Conservation (phyloP, 179 eudicot species). For the Actinidia arguta region DNA sequence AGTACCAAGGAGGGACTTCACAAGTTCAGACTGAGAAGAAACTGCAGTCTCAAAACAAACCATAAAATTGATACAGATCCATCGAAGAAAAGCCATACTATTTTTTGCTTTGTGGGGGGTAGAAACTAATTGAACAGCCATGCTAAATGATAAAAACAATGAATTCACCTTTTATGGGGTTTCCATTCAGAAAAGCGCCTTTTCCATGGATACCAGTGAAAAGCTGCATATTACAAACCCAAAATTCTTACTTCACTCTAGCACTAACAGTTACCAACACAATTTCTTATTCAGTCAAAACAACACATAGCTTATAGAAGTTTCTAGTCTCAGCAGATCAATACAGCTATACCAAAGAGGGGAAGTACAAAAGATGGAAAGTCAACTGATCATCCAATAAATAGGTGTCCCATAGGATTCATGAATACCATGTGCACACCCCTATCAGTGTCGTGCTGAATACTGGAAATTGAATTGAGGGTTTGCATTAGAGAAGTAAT, state of each 20-base stretch:
- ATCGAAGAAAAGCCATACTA: conserved; percentile 5
- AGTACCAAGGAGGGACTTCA: conserved; percentile 76
- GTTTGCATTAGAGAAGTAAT: too few relatives aligned
- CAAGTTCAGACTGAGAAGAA: conserved; percentile 74
- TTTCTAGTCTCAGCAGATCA: neutral
- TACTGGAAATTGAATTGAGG: too few relatives aligned
- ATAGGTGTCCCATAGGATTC: neutral
- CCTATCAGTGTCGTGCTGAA: too few relatives aligned
- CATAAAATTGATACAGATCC: neutral
- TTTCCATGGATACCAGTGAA: conserved; percentile 35
- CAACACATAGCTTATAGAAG: neutral
- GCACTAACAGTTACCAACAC: neutral
- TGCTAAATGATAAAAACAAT: neutral
- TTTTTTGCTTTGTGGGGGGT: neutral
- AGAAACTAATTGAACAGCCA: neutral
- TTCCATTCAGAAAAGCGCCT: conserved; percentile 68
- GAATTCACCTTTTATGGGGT: conserved; percentile 54
- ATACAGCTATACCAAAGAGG: neutral
- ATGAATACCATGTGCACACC: too few relatives aligned
- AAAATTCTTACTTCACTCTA: neutral
- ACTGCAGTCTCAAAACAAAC: conserved; percentile 47
- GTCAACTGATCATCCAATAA: neutral
- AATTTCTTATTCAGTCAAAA: conserved; percentile 1
- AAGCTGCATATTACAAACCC: conserved; percentile 24
- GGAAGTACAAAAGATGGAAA: neutral